These are phyloP conservation scores for Tuctoria greenei DNA, from an alignment of 176 grass and related monocot genomes.

Conservation along the genomic window DNA sequence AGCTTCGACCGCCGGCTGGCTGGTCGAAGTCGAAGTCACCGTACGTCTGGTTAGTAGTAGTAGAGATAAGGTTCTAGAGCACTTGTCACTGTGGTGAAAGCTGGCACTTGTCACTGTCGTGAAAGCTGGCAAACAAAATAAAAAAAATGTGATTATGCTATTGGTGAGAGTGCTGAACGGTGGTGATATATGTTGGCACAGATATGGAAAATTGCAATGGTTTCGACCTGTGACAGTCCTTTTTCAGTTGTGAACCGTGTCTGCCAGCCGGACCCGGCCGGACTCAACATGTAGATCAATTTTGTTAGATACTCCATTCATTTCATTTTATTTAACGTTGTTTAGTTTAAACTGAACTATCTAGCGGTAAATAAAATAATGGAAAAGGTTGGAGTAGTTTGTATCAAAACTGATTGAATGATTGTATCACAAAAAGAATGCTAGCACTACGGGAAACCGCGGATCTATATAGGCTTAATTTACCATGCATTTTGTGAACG, in stretches of 20 bases:
- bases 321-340: no score
- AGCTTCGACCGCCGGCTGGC: no score
- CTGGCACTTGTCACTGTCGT: neutral
- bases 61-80: constrained; percentile 45
- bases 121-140: constrained; percentile 24
- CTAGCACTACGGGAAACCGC: no score
- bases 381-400: no score
- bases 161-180: neutral
- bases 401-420: neutral
- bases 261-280: neutral
- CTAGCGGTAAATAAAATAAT: no score
- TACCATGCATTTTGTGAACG: neutral
- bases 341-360: no score
- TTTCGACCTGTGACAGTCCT: no score
- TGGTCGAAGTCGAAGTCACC: neutral
- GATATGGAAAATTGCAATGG: no score
- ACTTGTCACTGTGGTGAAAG: constrained; percentile 19
- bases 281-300: neutral
- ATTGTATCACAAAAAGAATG: neutral
- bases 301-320: neutral
- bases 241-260: neutral
- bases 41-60: neutral
- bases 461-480: no score
- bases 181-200: no score
- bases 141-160: neutral